Percentiles rank a stretch among this genome's conserved stretches.
Conservation (phyloP, 768 basidiomycete genomes). For the Hericium erinaceus region DNA sequence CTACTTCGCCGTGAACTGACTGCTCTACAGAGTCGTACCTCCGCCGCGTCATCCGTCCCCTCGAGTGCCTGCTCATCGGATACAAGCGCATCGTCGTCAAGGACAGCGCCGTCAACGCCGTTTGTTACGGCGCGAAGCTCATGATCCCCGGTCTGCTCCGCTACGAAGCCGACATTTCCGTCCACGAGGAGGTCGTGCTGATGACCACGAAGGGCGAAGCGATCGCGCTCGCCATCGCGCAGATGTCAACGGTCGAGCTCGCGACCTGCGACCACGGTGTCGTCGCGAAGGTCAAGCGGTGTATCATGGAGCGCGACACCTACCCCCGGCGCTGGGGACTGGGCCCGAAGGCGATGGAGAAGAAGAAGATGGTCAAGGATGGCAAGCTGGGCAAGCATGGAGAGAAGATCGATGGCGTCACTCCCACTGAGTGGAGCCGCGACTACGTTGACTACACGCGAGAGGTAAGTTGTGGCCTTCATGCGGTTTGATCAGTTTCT, state of each 20-base stretch:
- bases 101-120: conserved; percentile 97
- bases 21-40: conserved; percentile 81
- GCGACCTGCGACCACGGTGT: conserved; percentile 98
- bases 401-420: conserved; percentile 77
- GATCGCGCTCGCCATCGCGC: conserved; percentile 88
- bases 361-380: conserved; percentile 98
- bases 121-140: conserved; percentile 98
- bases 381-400: conserved; percentile 95
- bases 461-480: conserved; percentile 29
- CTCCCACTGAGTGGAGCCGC: conserved; percentile 84
- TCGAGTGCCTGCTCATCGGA: conserved; percentile 88
- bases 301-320: conserved; percentile 98
- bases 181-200: conserved; percentile 92
- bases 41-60: conserved; percentile 85
- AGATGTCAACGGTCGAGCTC: conserved; percentile 98
- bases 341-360: conserved; percentile 93
- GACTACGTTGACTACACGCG: conserved; percentile 92
- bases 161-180: conserved; percentile 89
- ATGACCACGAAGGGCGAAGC: conserved; percentile 99
- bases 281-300: conserved; percentile 97
- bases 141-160: conserved; percentile 98
- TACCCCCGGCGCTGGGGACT: conserved; percentile 98
- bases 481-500: not conserved
- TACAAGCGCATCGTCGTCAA: conserved; percentile 99
- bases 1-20: not conserved